Percentiles rank a stretch among this genome's conserved stretches.
Evolutionary conservation across 1,284 basidiomycete species (phyloP).

Genomic region (Rhodotorula sp.): DNA sequence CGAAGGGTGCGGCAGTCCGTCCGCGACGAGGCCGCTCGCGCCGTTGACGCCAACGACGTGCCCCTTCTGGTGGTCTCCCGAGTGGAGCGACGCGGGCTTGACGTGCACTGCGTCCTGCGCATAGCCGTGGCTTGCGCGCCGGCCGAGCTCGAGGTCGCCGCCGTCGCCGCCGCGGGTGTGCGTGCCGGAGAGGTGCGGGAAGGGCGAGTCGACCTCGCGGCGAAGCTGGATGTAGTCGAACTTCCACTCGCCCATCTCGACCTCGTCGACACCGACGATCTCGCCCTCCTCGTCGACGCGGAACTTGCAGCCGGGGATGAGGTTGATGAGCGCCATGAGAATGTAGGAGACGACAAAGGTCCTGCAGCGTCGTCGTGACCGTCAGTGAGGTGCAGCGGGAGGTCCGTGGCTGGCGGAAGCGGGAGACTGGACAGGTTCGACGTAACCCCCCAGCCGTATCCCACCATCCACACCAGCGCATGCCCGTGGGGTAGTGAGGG

Average conservation of each 20-base stretch:
- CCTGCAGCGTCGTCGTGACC: not conserved
- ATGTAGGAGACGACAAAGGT: constrained; percentile 63
- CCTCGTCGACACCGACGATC: constrained; percentile 89
- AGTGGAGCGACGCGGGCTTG: constrained; percentile 27
- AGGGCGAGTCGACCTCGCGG: constrained; percentile 30
- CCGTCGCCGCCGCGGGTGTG: constrained; percentile 6
- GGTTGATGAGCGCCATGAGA: constrained; percentile 69
- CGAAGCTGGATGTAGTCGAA: constrained; percentile 31
- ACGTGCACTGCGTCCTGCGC: constrained; percentile 11
- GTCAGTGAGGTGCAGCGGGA: not conserved
- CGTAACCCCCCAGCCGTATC: too few species aligned
- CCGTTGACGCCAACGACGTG: constrained; percentile 1
- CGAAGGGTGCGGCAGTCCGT: not conserved
- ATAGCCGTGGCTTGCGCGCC: not conserved
- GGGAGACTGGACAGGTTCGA: too few species aligned
- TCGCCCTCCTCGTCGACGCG: constrained; percentile 80
- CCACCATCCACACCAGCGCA: not conserved
- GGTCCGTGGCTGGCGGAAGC: not conserved
- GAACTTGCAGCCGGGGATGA: constrained; percentile 76
- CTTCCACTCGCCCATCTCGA: constrained; percentile 56
- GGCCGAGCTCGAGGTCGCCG: not conserved
- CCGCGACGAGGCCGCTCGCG: not conserved
- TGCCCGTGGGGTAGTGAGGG: not conserved
- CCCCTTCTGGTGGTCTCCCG: constrained; percentile 4
- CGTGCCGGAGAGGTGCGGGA: too few species aligned